Percentiles rank a stretch among this genome's conserved stretches.
Evolutionary conservation across 495 filamentous ascomycete genomes (phyloP).

Genomic region (Talaromyces thailandensis): DNA sequence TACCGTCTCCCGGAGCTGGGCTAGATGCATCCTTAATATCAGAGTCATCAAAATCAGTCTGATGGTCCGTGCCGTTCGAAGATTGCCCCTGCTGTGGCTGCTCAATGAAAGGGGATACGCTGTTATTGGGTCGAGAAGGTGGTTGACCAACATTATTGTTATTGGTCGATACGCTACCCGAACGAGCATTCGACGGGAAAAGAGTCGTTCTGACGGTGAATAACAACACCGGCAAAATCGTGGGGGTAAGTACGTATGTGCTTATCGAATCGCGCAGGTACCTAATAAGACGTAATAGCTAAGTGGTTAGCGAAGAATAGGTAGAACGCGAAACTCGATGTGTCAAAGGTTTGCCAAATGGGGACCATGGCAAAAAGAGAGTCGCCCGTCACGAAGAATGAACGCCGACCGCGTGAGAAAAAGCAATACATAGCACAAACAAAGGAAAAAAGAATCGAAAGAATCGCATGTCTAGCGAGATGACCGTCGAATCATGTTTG

Average conservation of each 20-base stretch:
- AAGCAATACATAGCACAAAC: slow-evolving; percentile 3
- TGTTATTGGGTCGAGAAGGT: neutral
- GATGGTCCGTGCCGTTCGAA: neutral
- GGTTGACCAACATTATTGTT: slow-evolving; percentile 11
- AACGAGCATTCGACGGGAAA: slow-evolving; percentile 68
- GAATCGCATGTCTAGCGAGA: neutral
- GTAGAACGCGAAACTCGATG: neutral
- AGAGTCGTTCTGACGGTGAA: slow-evolving; percentile 60
- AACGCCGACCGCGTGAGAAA: neutral
- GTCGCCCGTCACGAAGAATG: neutral
- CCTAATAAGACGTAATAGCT: slow-evolving; percentile 40
- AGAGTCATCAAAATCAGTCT: neutral
- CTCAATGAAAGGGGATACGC: neutral
- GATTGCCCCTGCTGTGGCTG: neutral
- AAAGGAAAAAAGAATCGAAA: slow-evolving; percentile 11
- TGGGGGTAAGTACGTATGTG: slow-evolving; percentile 54
- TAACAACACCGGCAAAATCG: slow-evolving; percentile 64
- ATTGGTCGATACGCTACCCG: slow-evolving; percentile 11
- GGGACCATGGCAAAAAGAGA: neutral
- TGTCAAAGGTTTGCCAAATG: neutral
- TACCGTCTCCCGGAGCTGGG: neutral
- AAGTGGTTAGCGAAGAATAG: slow-evolving; percentile 9
- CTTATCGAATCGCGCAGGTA: slow-evolving; percentile 65
- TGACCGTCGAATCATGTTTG: neutral
- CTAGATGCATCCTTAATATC: neutral